phyloP scores from a whole-genome alignment of 805 yeast genomes.

The Candida quercuum region DNA sequence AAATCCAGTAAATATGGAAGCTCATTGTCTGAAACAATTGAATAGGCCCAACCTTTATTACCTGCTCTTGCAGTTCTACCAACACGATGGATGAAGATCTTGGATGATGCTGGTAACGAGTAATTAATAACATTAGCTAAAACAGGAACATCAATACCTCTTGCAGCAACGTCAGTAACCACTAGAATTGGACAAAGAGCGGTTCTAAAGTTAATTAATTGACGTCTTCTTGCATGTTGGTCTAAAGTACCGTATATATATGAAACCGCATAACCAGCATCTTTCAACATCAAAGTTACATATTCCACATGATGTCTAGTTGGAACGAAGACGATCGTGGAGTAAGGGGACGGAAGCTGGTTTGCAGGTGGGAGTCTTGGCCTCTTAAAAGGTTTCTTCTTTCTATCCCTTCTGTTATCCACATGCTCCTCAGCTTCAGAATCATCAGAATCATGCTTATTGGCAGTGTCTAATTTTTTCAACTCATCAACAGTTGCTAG shows the following conservation, averaged over 20 bases:
- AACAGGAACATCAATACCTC: constrained; percentile 98
- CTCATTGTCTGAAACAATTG: constrained; percentile 79
- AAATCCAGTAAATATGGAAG: constrained; percentile 86
- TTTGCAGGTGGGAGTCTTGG: constrained; percentile 71
- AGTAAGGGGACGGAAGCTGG: constrained; percentile 74
- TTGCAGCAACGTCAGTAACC: constrained; percentile 97
- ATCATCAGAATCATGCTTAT: constrained; percentile 39
- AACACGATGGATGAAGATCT: constrained; percentile 92
- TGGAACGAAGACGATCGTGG: constrained; percentile 93
- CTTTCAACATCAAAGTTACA: constrained; percentile 60
- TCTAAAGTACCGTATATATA: constrained; percentile 92
- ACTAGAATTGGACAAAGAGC: constrained; percentile 85
- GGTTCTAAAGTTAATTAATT: constrained; percentile 74
- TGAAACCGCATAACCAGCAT: constrained; percentile 81
- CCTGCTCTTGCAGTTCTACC: constrained; percentile 99
- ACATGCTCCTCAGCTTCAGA: constrained; percentile 48
- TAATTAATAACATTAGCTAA: constrained; percentile 92
- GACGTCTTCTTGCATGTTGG: constrained; percentile 90
- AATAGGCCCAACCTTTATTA: constrained; percentile 94
- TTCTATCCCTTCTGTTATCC: constrained; percentile 30
- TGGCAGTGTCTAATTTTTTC: constrained; percentile 43
- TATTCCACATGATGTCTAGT: constrained; percentile 98
- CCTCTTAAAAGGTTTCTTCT: constrained; percentile 38
- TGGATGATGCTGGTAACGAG: constrained; percentile 86
- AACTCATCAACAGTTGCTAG: constrained; percentile 67